Conservation (phyloP, 352 stramenopile species). For the Pythium volutum region DNA sequence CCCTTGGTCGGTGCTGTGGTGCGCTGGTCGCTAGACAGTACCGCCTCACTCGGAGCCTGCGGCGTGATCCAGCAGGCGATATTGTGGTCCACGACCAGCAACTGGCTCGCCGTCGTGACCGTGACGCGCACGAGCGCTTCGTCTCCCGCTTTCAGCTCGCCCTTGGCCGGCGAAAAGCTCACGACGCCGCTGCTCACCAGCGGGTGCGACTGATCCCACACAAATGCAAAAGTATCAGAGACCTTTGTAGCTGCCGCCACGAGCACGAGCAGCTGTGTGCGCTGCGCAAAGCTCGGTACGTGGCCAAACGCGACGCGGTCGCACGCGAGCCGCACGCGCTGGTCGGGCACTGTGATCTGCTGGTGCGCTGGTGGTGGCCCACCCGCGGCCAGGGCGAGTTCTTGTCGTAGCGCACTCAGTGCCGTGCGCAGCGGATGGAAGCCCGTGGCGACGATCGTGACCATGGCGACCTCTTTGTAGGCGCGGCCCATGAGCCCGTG, state of each 20-base stretch:
- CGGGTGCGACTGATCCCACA: slow-evolving; percentile 58
- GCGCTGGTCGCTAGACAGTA: not conserved
- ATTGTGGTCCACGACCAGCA: slow-evolving; percentile 65
- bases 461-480: slow-evolving; percentile 64
- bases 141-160: slow-evolving; percentile 45
- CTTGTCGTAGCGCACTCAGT: slow-evolving; percentile 34
- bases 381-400: slow-evolving; percentile 18
- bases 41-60: not conserved
- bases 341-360: slow-evolving; percentile 31
- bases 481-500: slow-evolving; percentile 62
- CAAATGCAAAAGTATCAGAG: slow-evolving; percentile 32
- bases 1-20: slow-evolving; percentile 15
- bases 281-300: slow-evolving; percentile 48
- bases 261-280: slow-evolving; percentile 47
- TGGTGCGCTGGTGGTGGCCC: slow-evolving; percentile 31
- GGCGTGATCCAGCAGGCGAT: slow-evolving; percentile 49
- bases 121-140: slow-evolving; percentile 53
- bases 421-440: slow-evolving; percentile 47
- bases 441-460: slow-evolving; percentile 55
- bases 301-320: slow-evolving; percentile 64
- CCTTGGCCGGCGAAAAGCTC: slow-evolving; percentile 44
- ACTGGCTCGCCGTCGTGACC: slow-evolving; percentile 35
- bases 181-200: slow-evolving; percentile 49
- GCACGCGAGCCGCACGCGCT: slow-evolving; percentile 42
- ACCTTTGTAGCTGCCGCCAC: slow-evolving; percentile 27